Evolutionary conservation across 495 filamentous ascomycete genomes (phyloP), one percentile per base, ranked within the genome.

Genomic region (Astrothelium macrocarpum): DNA sequence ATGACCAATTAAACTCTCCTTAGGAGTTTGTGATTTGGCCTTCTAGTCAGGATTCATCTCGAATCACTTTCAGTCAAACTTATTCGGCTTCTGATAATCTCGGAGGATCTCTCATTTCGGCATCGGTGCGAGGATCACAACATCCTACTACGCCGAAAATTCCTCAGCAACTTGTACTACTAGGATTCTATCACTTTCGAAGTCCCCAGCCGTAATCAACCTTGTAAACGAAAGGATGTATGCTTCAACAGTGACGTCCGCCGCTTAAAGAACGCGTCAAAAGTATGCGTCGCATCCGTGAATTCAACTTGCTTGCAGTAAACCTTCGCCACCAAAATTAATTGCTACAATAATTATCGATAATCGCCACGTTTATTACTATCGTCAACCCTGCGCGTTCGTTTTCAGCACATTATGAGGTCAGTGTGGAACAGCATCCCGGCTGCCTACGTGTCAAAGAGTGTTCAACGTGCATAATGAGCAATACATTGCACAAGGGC

Each of bases 201-300:
- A 3, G 7, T 56, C 49, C 49, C 12, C 49, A 12, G 11, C 1
- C 49, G 25, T 56, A 56, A 25, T 56, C 49, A 56, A 56, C 49
- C 20, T 49, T 29, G 25, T 56, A 56, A 56, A n/a, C 5, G 14
- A 26, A 29, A 56, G 49, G 49, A 56, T 56, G 49, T 29, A 29
- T 56, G 49, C 49, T 56, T 28, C 49, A 56, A 56, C 49, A 56
- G 49, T 56, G 49, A 56, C 49, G 49, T 29, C 49, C 49, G 25
- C 25, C 49, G 49, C 49, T 25, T 56, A 28, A 29, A 29, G 7
- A 11, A n/a, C 49, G 49, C 25, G 49, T 28, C 49, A 56, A 29
- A 56, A 29, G 23, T 11, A 56, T 25, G 49, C 49, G 49, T 28
- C 49, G 45, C 12, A 49, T 49, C 45, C 45, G 45, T 16, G n/a